Evolutionary conservation across 2,329 filamentous ascomycete species (phyloP), one percentile per base, ranked within the genome.

Genomic region (Exophiala xenobiotica): DNA sequence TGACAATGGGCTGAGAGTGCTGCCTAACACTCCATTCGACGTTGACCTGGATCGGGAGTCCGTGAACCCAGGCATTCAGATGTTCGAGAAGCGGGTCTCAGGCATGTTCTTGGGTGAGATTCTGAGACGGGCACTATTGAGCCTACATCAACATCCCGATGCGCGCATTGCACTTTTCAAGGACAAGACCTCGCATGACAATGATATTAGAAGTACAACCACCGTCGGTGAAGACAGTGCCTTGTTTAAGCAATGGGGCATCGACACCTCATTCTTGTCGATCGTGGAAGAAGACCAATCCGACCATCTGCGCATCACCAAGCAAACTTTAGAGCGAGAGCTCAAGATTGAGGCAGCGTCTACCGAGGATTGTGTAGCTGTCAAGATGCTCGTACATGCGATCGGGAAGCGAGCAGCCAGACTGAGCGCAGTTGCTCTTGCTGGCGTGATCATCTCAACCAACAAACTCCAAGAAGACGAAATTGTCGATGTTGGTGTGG

Each of bases 81-180:
- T 97, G 88, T 99, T 97, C 66, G 93, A 99, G 76, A 99, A 99
- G 79, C 87, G 92, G 41, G 87, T 99, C 12, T 96, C 90, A 0
- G 93, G 93, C 68, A 97, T 99, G 92, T 99, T 97, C 74, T 72
- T 99, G 42, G 93, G 93, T 48, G 93, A 99, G 70, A 91, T 97
- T 57, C 79, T 96, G 49, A 87, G 93, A 48, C 79, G 89, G 38
- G 84, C 85, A 12, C 74, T 96, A 18, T 69, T 93, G 44, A 78
- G 83, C 51, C 79, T 96, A 67, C 52, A 63, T 40, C 18, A 54
- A 22, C 75, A 91, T 64, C 79, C 86, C 62, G 79, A 88, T 61
- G 76, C 83, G 22, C 68, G 78, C 1, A 73, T 86, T 5, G 77
- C 83, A 2, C 78, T 96, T 27, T 95, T 96, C 79, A 81, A 79